A percentile compares a stretch with the other conserved stretches of the same genome.
phyloP scores from a whole-genome alignment of 176 grass and related monocot genomes.

The Raddia guianensis region DNA sequence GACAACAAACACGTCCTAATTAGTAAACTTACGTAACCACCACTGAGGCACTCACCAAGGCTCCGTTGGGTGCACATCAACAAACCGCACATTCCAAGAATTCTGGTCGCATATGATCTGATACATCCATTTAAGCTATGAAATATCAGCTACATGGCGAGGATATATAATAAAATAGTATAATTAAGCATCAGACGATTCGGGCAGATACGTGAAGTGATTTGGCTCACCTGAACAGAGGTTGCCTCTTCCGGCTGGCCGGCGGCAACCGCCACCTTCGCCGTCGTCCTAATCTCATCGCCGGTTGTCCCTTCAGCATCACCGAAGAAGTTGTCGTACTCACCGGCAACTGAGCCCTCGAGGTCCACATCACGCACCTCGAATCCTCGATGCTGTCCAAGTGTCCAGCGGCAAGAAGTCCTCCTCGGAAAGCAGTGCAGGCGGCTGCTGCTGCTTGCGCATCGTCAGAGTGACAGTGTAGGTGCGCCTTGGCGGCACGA shows the following conservation, averaged over 20 bases:
- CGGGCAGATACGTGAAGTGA: not conserved
- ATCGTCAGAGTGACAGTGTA: not conserved
- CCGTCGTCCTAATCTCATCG: not conserved
- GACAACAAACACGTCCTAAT: too few species aligned
- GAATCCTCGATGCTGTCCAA: not conserved
- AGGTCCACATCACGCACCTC: not conserved
- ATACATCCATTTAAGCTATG: too few species aligned
- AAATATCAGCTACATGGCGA: too few species aligned
- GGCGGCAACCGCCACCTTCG: not conserved
- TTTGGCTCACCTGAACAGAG: conserved; percentile 16
- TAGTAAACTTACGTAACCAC: too few species aligned
- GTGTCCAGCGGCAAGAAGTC: not conserved
- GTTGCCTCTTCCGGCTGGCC: too few species aligned
- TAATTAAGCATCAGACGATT: too few species aligned
- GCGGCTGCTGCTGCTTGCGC: not conserved
- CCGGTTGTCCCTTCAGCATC: too few species aligned
- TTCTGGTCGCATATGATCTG: too few species aligned
- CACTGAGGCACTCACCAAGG: too few species aligned
- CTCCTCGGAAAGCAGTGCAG: not conserved
- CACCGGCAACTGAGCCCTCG: not conserved
- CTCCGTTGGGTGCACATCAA: too few species aligned
- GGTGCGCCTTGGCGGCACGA: conserved; percentile 14
- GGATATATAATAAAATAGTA: too few species aligned
- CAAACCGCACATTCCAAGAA: too few species aligned
- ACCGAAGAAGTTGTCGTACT: not conserved